phyloP scores from a whole-genome alignment of 2,329 filamentous ascomycete genomes.

The Apiospora sp. region DNA sequence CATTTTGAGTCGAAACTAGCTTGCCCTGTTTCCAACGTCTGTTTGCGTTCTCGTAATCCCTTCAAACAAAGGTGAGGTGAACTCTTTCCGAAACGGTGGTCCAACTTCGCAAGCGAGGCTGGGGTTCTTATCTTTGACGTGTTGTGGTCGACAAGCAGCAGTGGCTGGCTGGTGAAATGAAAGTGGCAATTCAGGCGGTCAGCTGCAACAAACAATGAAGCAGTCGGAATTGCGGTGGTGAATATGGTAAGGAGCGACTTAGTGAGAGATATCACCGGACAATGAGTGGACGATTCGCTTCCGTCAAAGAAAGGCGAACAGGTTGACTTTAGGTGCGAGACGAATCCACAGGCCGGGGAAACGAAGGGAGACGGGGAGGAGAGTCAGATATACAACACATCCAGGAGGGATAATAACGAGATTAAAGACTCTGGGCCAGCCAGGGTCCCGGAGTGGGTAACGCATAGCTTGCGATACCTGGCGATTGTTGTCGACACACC shows the following conservation, averaged over 20 bases:
- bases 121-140: background rate
- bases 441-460: conserved; percentile 10
- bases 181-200: conserved; percentile 9
- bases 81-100: background rate
- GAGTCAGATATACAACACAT: conserved; percentile 16
- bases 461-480: conserved; percentile 5
- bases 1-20: conserved; percentile 26
- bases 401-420: conserved; percentile 16
- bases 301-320: conserved; percentile 35
- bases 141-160: background rate
- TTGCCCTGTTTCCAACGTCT: background rate
- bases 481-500: conserved; percentile 17
- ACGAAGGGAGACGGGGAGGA: conserved; percentile 8
- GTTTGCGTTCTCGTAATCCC: conserved; percentile 3
- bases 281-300: conserved; percentile 41
- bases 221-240: background rate
- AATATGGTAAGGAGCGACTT: conserved; percentile 40
- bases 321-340: conserved; percentile 7
- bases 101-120: background rate
- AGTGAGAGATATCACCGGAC: conserved; percentile 41
- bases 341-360: conserved; percentile 19
- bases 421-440: conserved; percentile 12
- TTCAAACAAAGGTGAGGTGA: background rate
- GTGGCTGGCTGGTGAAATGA: background rate
- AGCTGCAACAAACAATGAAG: conserved; percentile 27